A percentile compares a stretch with the other conserved stretches of the same genome.
These are phyloP conservation scores for Blastocystis sp. DNA, from an alignment of 352 stramenopile species.

Conservation along the genomic window DNA sequence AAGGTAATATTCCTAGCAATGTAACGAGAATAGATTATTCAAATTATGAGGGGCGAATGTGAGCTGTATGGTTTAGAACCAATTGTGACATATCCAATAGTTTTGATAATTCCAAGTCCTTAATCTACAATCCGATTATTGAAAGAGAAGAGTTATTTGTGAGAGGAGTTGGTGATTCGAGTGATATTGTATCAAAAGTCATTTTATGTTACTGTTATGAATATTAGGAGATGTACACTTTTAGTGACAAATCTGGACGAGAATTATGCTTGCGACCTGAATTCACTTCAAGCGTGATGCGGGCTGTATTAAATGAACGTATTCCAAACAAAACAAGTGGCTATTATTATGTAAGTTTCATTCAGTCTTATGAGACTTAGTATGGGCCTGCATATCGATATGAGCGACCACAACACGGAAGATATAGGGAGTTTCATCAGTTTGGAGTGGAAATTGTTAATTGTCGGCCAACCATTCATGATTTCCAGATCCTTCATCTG, in stretches of 20 bases:
- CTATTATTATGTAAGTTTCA: constrained; percentile 38
- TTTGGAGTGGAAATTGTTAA: constrained; percentile 63
- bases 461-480: background rate
- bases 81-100: constrained; percentile 59
- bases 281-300: constrained; percentile 52
- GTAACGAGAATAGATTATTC: constrained; percentile 21
- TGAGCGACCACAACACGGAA: constrained; percentile 57
- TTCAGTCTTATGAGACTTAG: background rate
- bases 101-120: background rate
- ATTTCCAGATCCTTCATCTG: background rate
- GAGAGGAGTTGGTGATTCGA: constrained; percentile 6
- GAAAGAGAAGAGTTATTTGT: constrained; percentile 62
- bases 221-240: constrained; percentile 65
- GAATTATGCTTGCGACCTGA: constrained; percentile 52
- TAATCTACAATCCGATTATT: constrained; percentile 33
- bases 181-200: constrained; percentile 61
- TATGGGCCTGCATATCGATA: constrained; percentile 67
- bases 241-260: constrained; percentile 58
- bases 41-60: constrained; percentile 22
- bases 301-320: constrained; percentile 12
- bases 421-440: constrained; percentile 66
- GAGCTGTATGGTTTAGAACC: constrained; percentile 44
- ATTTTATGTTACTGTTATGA: background rate
- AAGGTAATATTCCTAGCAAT: background rate
- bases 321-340: background rate